Base-by-base conservation (phyloP, 371 early-diverging fungal genomes). In the Zopfochytrium polystomum region DNA sequence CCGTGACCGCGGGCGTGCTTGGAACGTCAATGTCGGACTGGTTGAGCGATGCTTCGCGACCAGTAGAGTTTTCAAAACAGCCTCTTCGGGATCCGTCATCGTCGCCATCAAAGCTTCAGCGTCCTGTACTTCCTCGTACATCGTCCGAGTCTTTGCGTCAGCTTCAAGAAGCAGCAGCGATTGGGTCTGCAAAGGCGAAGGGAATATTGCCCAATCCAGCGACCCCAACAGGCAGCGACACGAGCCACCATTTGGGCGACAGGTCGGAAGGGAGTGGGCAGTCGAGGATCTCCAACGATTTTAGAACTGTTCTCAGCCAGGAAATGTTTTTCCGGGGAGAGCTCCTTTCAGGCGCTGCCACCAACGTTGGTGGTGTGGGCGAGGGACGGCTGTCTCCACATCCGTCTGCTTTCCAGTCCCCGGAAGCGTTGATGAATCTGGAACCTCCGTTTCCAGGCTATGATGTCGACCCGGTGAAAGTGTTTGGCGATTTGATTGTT, bases 391-490 rank as follows among this genome's bases (percentile, higher is more conserved):
- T 42, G 42, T 11, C n/a, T 42, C 42, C 42, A 11, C 22, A 11
- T 13, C 26, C 33, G 32, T 38, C 33, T 5, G 5, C 55, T 18
- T 20, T 13, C 18, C 13, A 42, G n/a, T 42, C 42, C n/a, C 13
- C n/a, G 11, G 13, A 11, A 13, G 42, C 42, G n/a, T n/a, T 56
- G 48, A 57, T 15, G 31, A 52, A 47, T 57, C 30, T 58, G 5
- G 72, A 71, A 43, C 69, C 75, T 47, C 75, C 75, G 18, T 75
- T 75, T 55, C 58, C 69, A 3, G 70, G 64, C 3, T 75, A 75
- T 32, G 68, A 60, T 22, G 23, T 63, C 11, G 60, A 67, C 32
- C 64, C 68, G 5, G 22, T 26, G 15, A 33, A 47, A 1, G 3
- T 59, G 45, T 67, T 67, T 57, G 52, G 42, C 5, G 55, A 54